Base-by-base conservation (phyloP, 768 basidiomycete genomes). In the Lactarius quietus region DNA sequence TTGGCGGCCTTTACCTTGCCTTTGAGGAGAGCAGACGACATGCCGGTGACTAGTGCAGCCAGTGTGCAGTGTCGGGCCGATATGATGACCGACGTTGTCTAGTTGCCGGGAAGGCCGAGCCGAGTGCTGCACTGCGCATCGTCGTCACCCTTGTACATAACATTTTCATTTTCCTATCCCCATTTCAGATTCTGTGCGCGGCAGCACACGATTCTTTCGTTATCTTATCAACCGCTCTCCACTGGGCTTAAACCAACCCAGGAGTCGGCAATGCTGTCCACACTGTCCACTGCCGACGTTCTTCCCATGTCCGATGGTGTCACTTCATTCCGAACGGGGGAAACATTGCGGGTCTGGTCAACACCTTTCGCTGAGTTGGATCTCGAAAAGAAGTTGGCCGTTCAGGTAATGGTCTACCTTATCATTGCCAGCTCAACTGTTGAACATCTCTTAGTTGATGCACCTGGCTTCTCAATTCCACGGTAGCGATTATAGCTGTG, bases 1-100 rank as follows among this genome's bases (percentile, higher is more conserved):
- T 90, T 84, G 15, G 92, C 89, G 26, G 82, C 76, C 75, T 95
- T 96, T 70, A 97, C 83, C 74, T 89, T 92, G 41, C 75, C 76
- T 74, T 91, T 95, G 59, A 82, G 79, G 64, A 87, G 83, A 5
- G 72, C 68, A 5, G 75, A 69, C 33, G 67, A 68, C 67, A 63
- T 63, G 45, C 57, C 38, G 54, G 10, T 6, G 36, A 63, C 36
- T 55, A 23, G 9, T 3, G 20, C n/a, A n/a, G n/a, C n/a, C n/a
- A n/a, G n/a, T n/a, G n/a, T n/a, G n/a, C 20, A 20, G 12, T 9
- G 9, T 55, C 51, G 45, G 45, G 23, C 45, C 45, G 45, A 12
- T 48, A n/a, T 48, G 12, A 6, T n/a, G 52, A 28, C 29, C 33
- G 6, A 33, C 3, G 18, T 33, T 35, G 10, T 45, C 8, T 23